Evolutionary conservation across 176 grass and related monocot species (phyloP).

Genomic region (Lolium multiflorum): DNA sequence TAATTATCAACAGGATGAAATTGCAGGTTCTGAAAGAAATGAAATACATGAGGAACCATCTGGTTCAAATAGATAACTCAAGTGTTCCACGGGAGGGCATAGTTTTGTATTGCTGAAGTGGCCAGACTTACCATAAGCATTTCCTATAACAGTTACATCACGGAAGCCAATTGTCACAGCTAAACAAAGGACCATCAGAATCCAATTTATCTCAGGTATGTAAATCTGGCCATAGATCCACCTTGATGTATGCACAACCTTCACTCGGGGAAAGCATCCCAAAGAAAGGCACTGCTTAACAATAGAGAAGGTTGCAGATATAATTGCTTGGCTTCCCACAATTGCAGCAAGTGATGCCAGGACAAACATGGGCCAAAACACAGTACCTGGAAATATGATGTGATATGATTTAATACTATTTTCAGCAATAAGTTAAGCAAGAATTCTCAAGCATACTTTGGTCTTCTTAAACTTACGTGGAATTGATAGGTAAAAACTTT

Average conservation of each 20-base stretch:
- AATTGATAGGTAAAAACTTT: conserved; percentile 70
- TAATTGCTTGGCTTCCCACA: conserved; percentile 75
- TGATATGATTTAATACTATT: conserved; percentile 6
- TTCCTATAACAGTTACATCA: conserved; percentile 64
- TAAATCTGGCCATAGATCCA: conserved; percentile 84
- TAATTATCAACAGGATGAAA: not conserved
- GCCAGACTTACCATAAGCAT: conserved; percentile 79
- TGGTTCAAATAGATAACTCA: not conserved
- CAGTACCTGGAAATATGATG: conserved; percentile 54
- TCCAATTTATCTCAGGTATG: conserved; percentile 92
- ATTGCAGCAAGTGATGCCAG: conserved; percentile 77
- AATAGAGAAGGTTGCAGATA: conserved; percentile 84
- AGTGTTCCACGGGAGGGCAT: not conserved
- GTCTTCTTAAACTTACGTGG: conserved; percentile 58
- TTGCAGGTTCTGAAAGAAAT: not conserved
- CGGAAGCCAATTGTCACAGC: conserved; percentile 64
- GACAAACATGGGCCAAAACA: conserved; percentile 82
- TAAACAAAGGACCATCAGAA: conserved; percentile 77
- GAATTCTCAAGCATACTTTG: not conserved
- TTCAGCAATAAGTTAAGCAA: conserved; percentile 10
- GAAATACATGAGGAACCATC: not conserved
- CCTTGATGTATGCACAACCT: conserved; percentile 84
- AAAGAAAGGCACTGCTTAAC: conserved; percentile 77
- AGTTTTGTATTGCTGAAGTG: conserved; percentile 30
- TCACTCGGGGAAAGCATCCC: conserved; percentile 78